A percentile compares a stretch with the other conserved stretches of the same genome.
Conservation (phyloP, 495 filamentous ascomycete species). For the Podospora pseudopauciseta region DNA sequence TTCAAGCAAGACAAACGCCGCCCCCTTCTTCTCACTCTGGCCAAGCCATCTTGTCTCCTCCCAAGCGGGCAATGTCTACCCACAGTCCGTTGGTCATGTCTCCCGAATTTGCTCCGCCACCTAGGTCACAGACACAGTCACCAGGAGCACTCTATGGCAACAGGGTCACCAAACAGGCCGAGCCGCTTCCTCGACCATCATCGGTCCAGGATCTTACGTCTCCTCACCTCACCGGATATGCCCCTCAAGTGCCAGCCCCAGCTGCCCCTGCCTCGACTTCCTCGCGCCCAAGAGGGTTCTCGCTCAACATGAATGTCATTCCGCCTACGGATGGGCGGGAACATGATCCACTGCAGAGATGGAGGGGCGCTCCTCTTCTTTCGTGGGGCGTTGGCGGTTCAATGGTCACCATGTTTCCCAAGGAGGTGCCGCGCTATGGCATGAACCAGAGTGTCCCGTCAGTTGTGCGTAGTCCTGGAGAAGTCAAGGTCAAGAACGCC, state of each 20-base stretch:
- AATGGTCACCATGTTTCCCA: conserved; percentile 81
- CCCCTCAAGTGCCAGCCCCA: conserved; percentile 10
- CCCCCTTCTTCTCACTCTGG: conserved; percentile 41
- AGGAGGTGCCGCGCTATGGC: conserved; percentile 80
- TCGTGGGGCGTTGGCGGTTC: conserved; percentile 84
- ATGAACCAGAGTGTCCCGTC: conserved; percentile 66
- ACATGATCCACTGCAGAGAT: conserved; percentile 74
- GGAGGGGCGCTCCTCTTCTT: conserved; percentile 84
- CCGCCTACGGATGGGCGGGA: conserved; percentile 76
- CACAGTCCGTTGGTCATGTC: conserved; percentile 40
- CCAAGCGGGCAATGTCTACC: conserved; percentile 49
- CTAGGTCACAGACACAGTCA: conserved; percentile 82
- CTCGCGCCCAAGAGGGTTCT: conserved; percentile 37
- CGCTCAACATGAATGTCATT: conserved; percentile 42
- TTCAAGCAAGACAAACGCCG: conserved; percentile 36
- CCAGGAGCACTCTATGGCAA: conserved; percentile 60
- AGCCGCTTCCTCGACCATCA: conserved; percentile 63
- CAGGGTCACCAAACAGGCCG: conserved; percentile 41
- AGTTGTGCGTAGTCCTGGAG: conserved; percentile 80
- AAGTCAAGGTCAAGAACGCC: conserved; percentile 68
- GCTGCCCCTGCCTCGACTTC: conserved; percentile 12
- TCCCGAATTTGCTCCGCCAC: conserved; percentile 53
- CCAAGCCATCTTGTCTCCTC: conserved; percentile 45
- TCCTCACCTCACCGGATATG: conserved; percentile 35
- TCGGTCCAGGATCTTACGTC: conserved; percentile 60